phyloP scores from a whole-genome alignment of 2,329 filamentous ascomycete genomes.

The Ustilaginoidea virens region DNA sequence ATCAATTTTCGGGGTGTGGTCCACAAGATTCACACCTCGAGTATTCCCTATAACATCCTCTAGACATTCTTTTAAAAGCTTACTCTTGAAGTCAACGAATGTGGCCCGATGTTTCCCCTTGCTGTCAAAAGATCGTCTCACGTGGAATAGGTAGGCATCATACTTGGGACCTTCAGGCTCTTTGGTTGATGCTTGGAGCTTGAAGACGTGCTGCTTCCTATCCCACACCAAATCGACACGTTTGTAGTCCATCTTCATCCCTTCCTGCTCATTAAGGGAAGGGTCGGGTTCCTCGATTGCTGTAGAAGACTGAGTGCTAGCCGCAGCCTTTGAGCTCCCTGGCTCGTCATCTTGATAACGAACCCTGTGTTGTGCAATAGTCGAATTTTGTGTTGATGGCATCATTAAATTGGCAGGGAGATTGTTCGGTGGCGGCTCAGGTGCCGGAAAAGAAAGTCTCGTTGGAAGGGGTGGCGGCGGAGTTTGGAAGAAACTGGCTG shows the following conservation, averaged over 20 bases:
- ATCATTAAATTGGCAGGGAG: no score
- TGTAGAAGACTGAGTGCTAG: no score
- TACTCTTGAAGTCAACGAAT: slow-evolving; percentile 73
- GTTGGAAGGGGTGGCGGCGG: no score
- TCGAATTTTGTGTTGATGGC: no score
- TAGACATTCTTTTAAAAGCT: slow-evolving; percentile 52
- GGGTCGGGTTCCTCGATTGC: not conserved
- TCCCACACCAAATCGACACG: slow-evolving; percentile 42
- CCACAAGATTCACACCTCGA: slow-evolving; percentile 54
- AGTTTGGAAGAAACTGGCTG: not conserved
- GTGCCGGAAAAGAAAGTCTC: no score
- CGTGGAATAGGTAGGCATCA: slow-evolving; percentile 69
- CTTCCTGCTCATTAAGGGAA: slow-evolving; percentile 6
- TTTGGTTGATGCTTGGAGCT: slow-evolving; percentile 38
- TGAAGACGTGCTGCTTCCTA: slow-evolving; percentile 31
- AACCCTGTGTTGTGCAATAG: no score
- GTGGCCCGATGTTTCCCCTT: slow-evolving; percentile 65
- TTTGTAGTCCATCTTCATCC: slow-evolving; percentile 25
- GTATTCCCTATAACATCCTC: slow-evolving; percentile 21
- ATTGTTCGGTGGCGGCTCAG: no score
- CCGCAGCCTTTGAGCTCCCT: no score
- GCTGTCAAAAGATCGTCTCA: slow-evolving; percentile 69
- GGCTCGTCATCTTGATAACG: no score
- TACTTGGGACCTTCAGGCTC: slow-evolving; percentile 37
- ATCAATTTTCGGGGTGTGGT: slow-evolving; percentile 60